phyloP scores from a whole-genome alignment of 768 basidiomycete species.

The Naganishia vaughanmartiniae region DNA sequence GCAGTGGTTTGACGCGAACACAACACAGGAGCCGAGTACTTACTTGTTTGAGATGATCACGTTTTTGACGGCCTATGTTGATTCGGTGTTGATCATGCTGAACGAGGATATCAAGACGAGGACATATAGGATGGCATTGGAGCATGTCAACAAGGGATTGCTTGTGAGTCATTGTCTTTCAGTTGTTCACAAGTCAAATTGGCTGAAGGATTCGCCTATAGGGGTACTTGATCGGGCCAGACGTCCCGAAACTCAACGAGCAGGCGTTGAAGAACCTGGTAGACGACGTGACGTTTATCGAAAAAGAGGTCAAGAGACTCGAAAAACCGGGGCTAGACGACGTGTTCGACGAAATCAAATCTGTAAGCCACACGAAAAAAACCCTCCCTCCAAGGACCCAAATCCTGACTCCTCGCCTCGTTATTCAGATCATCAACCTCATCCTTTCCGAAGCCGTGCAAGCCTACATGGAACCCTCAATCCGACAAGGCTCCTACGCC shows the following conservation, averaged over 20 bases:
- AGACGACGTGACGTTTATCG: conserved; percentile 82
- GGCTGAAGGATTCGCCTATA: conserved; percentile 44
- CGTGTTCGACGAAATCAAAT: conserved; percentile 74
- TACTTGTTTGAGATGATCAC: conserved; percentile 93
- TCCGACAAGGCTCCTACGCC: conserved; percentile 46
- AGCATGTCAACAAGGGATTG: conserved; percentile 79
- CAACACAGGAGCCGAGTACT: conserved; percentile 78
- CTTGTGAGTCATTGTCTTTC: conserved; percentile 62
- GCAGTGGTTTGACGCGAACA: conserved; percentile 22
- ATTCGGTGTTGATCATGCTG: conserved; percentile 67
- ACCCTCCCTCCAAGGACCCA: not conserved
- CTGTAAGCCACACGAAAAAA: conserved; percentile 67
- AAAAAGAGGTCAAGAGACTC: conserved; percentile 75
- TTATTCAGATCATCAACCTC: conserved; percentile 53
- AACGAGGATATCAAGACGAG: conserved; percentile 82
- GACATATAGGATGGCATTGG: conserved; percentile 82
- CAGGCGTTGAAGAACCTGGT: conserved; percentile 81
- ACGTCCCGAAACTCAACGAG: conserved; percentile 77
- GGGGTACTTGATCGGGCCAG: conserved; percentile 75
- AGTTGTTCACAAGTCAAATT: not conserved
- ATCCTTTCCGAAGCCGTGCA: conserved; percentile 72
- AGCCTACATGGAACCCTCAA: conserved; percentile 69
- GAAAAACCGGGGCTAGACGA: conserved; percentile 68
- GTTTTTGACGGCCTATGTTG: conserved; percentile 94
- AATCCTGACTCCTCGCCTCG: not conserved